Conservation (phyloP, 495 filamentous ascomycete species). For the Penicillium taxi region DNA sequence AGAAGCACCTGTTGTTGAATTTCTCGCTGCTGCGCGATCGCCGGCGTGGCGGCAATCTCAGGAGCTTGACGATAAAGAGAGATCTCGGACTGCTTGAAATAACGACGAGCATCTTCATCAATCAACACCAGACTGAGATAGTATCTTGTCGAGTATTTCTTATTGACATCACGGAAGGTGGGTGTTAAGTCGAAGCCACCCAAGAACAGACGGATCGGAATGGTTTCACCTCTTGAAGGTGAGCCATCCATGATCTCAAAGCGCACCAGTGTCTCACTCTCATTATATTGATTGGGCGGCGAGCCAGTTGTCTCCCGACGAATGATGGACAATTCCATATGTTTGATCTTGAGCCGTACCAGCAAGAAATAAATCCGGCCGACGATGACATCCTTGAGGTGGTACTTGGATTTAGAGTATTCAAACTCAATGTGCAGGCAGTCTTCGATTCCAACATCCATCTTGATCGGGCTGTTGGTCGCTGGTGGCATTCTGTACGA, state of each 20-base stretch:
- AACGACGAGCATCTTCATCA: slow-evolving; percentile 93
- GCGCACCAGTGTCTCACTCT: slow-evolving; percentile 94
- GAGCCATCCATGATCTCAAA: slow-evolving; percentile 99
- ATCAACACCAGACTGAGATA: slow-evolving; percentile 95
- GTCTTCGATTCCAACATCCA: slow-evolving; percentile 99
- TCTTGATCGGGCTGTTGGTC: slow-evolving; percentile 98
- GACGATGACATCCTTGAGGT: slow-evolving; percentile 98
- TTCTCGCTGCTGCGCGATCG: slow-evolving; percentile 40
- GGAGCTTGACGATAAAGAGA: slow-evolving; percentile 93
- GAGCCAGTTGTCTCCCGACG: slow-evolving; percentile 92
- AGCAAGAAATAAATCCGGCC: slow-evolving; percentile 98
- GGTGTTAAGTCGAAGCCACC: slow-evolving; percentile 97
- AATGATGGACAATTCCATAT: slow-evolving; percentile 99
- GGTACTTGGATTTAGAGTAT: slow-evolving; percentile 98
- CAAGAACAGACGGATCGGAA: slow-evolving; percentile 94
- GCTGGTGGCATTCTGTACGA: slow-evolving; percentile 97
- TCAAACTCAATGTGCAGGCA: slow-evolving; percentile 99
- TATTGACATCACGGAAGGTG: slow-evolving; percentile 99
- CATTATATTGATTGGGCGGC: slow-evolving; percentile 99
- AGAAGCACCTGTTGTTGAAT: slow-evolving; percentile 38
- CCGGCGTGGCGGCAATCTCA: slow-evolving; percentile 44
- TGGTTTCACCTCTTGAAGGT: slow-evolving; percentile 91
- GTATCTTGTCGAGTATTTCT: slow-evolving; percentile 98
- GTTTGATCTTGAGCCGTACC: slow-evolving; percentile 97
- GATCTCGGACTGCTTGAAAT: slow-evolving; percentile 99